phyloP scores from a whole-genome alignment of 2,329 filamentous ascomycete genomes.

The Trichoderma sp. region DNA sequence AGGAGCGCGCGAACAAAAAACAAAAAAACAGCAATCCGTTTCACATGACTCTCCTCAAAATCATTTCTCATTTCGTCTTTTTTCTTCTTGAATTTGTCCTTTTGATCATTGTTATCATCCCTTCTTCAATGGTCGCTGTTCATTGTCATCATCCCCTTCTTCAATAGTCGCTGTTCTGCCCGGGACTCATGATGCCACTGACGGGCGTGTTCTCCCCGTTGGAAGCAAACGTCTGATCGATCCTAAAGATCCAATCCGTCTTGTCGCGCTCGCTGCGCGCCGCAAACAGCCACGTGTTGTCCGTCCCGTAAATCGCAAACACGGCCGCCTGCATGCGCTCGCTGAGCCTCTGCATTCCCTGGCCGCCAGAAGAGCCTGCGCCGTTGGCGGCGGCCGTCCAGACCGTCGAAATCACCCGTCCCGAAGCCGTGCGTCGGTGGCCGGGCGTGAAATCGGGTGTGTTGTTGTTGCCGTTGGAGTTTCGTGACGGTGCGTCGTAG shows the following conservation, averaged over 20 bases:
- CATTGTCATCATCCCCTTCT: slow-evolving; percentile 5
- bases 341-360: slow-evolving; percentile 56
- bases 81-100: slow-evolving; percentile 3
- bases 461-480: slow-evolving; percentile 32
- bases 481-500: slow-evolving; percentile 40
- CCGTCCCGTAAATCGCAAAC: slow-evolving; percentile 91
- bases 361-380: slow-evolving; percentile 33
- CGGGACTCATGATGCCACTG: slow-evolving; percentile 44
- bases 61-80: slow-evolving; percentile 18
- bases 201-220: slow-evolving; percentile 47
- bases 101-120: slow-evolving; percentile 12
- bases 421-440: slow-evolving; percentile 54
- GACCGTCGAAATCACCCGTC: slow-evolving; percentile 57
- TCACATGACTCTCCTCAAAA: slow-evolving; percentile 16
- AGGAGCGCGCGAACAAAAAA: slow-evolving; percentile 4
- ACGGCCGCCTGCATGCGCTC: slow-evolving; percentile 69
- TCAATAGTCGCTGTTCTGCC: slow-evolving; percentile 40
- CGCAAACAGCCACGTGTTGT: slow-evolving; percentile 95
- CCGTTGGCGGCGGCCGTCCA: slow-evolving; percentile 52
- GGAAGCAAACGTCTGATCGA: slow-evolving; percentile 76
- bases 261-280: slow-evolving; percentile 88
- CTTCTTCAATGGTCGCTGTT: slow-evolving; percentile 36
- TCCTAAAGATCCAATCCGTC: slow-evolving; percentile 93
- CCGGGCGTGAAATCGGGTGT: slow-evolving; percentile 47
- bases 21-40: slow-evolving; percentile 8